A percentile compares a stretch with the other conserved stretches of the same genome.
These are phyloP conservation scores for Flaveria linearis DNA, from an alignment of 129 eudicot species.

Conservation along the genomic window DNA sequence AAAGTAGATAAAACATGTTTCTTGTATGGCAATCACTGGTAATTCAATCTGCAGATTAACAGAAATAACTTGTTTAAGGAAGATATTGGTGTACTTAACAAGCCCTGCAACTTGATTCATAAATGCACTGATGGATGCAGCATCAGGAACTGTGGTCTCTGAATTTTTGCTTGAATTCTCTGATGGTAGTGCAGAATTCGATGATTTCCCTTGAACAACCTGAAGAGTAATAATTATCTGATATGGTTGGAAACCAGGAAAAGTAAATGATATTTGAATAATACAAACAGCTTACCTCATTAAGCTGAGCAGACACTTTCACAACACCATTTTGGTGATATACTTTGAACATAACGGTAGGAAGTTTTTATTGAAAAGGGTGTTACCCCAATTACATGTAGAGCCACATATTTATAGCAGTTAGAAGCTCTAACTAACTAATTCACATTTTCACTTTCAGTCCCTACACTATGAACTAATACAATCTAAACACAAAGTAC, in stretches of 20 bases:
- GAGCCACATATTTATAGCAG: too few relatives aligned
- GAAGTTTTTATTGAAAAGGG: too few relatives aligned
- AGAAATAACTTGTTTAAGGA: neutral
- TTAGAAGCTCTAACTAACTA: too few relatives aligned
- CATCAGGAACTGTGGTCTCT: slow-evolving; percentile 49
- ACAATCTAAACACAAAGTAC: too few relatives aligned
- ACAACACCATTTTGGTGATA: slow-evolving; percentile 45
- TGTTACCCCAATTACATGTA: too few relatives aligned
- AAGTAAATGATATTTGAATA: neutral
- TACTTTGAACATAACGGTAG: too few relatives aligned
- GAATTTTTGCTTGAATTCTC: slow-evolving; percentile 27
- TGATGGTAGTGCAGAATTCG: slow-evolving; percentile 40
- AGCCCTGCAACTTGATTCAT: slow-evolving; percentile 80
- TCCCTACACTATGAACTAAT: too few relatives aligned
- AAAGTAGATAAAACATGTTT: too few relatives aligned
- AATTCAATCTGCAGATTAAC: neutral
- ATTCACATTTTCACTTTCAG: too few relatives aligned
- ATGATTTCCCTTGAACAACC: slow-evolving; percentile 43
- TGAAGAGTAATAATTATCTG: slow-evolving; percentile 15
- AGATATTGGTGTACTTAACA: slow-evolving; percentile 52
- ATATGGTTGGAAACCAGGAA: slow-evolving; percentile 1
- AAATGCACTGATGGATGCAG: slow-evolving; percentile 54
- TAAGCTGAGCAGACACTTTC: slow-evolving; percentile 61
- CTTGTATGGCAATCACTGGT: too few relatives aligned
- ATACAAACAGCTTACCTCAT: slow-evolving; percentile 40